These are phyloP conservation scores for Penicillium silybi DNA, from an alignment of 495 filamentous ascomycete genomes.

Conservation along the genomic window DNA sequence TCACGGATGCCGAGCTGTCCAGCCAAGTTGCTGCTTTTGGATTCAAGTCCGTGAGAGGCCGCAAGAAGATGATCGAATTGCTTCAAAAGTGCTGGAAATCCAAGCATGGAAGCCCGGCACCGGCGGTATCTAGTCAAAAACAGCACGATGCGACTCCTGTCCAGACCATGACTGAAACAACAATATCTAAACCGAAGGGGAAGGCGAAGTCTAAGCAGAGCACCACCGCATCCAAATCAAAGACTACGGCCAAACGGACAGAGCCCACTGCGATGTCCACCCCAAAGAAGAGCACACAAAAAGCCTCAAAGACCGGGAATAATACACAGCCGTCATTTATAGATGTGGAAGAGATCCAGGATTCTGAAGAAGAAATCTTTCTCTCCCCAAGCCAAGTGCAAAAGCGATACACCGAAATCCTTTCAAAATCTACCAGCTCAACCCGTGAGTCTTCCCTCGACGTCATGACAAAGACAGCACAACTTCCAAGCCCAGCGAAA, in stretches of 20 bases:
- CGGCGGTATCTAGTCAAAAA: neutral
- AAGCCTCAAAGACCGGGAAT: neutral
- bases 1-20: conserved; percentile 59
- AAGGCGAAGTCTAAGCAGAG: conserved; percentile 5
- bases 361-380: conserved; percentile 53
- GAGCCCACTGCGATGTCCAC: neutral
- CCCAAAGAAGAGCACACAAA: neutral
- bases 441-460: conserved; percentile 9
- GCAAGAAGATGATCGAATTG: conserved; percentile 66
- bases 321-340: conserved; percentile 18
- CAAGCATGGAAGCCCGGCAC: conserved; percentile 25
- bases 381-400: conserved; percentile 35
- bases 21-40: conserved; percentile 61
- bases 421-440: neutral
- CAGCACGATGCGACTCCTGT: neutral
- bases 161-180: neutral
- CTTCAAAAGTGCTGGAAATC: conserved; percentile 71
- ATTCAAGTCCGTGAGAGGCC: conserved; percentile 70
- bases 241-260: neutral
- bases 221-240: neutral
- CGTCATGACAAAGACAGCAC: conserved; percentile 6
- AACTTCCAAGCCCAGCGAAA: conserved; percentile 5
- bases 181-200: neutral
- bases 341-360: conserved; percentile 58
- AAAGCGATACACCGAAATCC: conserved; percentile 12